phyloP scores from a whole-genome alignment of 305 asterid genomes.

The Fraxinus paxiana region DNA sequence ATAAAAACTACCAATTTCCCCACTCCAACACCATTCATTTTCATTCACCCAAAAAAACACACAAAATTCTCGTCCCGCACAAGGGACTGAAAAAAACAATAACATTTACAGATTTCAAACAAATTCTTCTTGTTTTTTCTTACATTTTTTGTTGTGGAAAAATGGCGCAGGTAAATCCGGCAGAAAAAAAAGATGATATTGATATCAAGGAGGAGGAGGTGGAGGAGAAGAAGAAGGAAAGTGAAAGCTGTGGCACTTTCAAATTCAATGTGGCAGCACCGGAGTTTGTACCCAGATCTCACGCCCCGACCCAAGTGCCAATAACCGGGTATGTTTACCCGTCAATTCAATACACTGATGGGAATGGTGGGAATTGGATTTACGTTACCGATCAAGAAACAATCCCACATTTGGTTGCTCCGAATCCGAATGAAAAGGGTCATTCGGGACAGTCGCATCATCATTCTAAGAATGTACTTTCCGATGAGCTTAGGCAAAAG shows the following conservation, averaged over 20 bases:
- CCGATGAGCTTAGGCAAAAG: conserved; percentile 59
- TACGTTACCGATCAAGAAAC: conserved; percentile 54
- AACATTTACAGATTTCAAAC: background rate
- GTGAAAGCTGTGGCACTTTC: conserved; percentile 34
- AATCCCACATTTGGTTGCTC: conserved; percentile 33
- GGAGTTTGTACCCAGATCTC: conserved; percentile 64
- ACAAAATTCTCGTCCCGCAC: background rate
- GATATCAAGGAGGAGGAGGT: background rate
- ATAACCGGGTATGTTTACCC: conserved; percentile 61
- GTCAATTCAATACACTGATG: conserved; percentile 53
- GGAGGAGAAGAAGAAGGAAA: background rate
- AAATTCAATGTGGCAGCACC: conserved; percentile 78
- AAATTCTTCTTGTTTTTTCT: background rate
- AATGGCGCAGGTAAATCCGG: conserved; percentile 17
- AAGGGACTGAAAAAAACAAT: background rate
- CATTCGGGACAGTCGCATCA: conserved; percentile 6
- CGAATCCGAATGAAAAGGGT: conserved; percentile 22
- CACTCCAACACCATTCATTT: conserved; percentile 1
- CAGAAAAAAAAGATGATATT: background rate
- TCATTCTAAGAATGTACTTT: conserved; percentile 37
- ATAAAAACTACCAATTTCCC: conserved; percentile 25
- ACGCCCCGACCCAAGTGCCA: conserved; percentile 30
- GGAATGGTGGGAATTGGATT: conserved; percentile 51
- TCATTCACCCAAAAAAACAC: background rate
- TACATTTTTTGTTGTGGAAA: background rate